Evolutionary conservation across 2,329 filamentous ascomycete genomes (phyloP), one percentile per base, ranked within the genome.

Genomic region (Phaeosphaeria sp.): DNA sequence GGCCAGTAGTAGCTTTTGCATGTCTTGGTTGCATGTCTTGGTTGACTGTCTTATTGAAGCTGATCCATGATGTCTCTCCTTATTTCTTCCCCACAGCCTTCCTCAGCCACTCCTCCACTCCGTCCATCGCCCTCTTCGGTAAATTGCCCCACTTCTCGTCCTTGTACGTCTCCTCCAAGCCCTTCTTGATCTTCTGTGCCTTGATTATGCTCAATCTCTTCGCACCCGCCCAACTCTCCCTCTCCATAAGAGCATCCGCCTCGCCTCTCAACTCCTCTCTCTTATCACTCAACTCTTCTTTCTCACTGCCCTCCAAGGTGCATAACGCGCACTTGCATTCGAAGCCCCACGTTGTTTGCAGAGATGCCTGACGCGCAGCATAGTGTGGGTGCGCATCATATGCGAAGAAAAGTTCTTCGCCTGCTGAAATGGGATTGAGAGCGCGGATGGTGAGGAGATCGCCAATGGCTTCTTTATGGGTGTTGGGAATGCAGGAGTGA

Each of bases 401-500:
- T 15, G 60, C 60, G 36, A 63, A 59, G 55, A 68, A 67, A 2
- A 72, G 60, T 39, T 73, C 70, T 22, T 68, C 66, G 20, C 69
- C 69, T 0, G 56, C 41, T 2, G 52, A 52, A 43, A 72, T 66
- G 41, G 75, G 63, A n/a, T 72, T 66, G 13, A 72, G 75, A 0
- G 81, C 81, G 5, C 77, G 78, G 9, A 82, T 53, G 3, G 81
- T 62, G 44, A 72, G 65, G 20, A 72, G n/a, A 49, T 72, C 80
- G 30, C 80, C 80, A 2, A 79, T 59, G 25, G 70, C 80, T 13
- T 78, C 74, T 30, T 77, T 80, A 43, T 68, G 70, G 0, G 72
- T 57, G 54, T 81, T 82, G n/a, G 76, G 52, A 0, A 78, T 48
- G 56, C 80, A 82, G 0, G 80, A 79, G 60, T 82, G 80, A 23